These are phyloP conservation scores for Bothriochloa decipiens DNA, from an alignment of 176 grass and related monocot genomes.

Conservation along the genomic window DNA sequence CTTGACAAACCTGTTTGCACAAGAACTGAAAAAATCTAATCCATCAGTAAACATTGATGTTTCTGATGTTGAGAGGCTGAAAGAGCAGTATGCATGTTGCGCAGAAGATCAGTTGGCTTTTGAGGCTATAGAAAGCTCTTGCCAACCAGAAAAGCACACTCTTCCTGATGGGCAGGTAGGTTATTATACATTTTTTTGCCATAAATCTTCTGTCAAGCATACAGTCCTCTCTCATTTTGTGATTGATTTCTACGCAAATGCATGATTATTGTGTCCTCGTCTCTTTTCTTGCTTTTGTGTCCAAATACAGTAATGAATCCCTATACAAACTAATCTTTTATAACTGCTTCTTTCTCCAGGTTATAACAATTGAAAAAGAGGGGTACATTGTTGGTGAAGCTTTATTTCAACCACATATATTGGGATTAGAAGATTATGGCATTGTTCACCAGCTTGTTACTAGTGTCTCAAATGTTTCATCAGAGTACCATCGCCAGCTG, in stretches of 20 bases:
- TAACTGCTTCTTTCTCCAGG: conserved; percentile 52
- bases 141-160: conserved; percentile 76
- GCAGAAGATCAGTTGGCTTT: conserved; percentile 74
- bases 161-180: conserved; percentile 98
- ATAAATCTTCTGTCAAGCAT: background rate
- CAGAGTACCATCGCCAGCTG: conserved; percentile 88
- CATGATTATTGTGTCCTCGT: background rate
- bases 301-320: conserved; percentile 5
- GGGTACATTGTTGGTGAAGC: conserved; percentile 89
- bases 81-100: conserved; percentile 87
- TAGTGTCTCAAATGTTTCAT: conserved; percentile 80
- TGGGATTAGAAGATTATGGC: conserved; percentile 93
- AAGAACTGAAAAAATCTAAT: conserved; percentile 85
- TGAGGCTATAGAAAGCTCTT: conserved; percentile 63
- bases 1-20: conserved; percentile 86
- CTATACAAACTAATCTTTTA: conserved; percentile 13
- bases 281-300: background rate
- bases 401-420: conserved; percentile 87
- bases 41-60: conserved; percentile 77
- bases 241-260: conserved; percentile 12
- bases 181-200: conserved; percentile 39
- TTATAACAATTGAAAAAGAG: conserved; percentile 84
- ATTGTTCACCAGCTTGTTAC: conserved; percentile 87
- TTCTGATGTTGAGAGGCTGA: conserved; percentile 84
- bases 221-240: conserved; percentile 10